phyloP scores from a whole-genome alignment of 257 asterid species.

The Solanum chmielewskii region DNA sequence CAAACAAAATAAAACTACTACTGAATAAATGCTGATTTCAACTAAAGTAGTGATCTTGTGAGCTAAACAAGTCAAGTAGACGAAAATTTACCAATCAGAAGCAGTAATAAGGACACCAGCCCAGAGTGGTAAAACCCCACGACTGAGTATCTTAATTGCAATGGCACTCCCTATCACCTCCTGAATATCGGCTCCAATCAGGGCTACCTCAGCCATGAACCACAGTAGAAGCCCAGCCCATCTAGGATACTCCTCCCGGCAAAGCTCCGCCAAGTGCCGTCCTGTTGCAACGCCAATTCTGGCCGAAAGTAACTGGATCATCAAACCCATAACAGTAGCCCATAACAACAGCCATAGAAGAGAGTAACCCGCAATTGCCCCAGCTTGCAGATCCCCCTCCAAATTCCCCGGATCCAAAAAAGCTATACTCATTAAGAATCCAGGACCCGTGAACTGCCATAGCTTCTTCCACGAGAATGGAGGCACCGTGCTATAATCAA shows the following conservation, averaged over 20 bases:
- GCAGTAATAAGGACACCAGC: conserved; percentile 90
- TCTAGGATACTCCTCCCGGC: conserved; percentile 79
- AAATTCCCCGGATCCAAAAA: conserved; percentile 92
- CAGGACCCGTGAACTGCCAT: conserved; percentile 92
- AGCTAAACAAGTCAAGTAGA: background rate
- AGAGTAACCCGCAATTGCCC: conserved; percentile 93
- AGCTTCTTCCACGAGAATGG: conserved; percentile 74
- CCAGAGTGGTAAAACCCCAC: conserved; percentile 70
- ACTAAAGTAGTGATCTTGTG: background rate
- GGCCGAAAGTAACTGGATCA: conserved; percentile 75
- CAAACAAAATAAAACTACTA: background rate
- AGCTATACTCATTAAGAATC: conserved; percentile 85
- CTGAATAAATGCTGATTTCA: background rate
- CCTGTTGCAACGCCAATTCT: conserved; percentile 93
- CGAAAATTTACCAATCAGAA: conserved; percentile 60
- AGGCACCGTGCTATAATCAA: conserved; percentile 27
- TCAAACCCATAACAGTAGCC: conserved; percentile 84
- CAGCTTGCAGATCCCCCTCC: conserved; percentile 95
- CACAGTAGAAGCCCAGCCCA: conserved; percentile 77
- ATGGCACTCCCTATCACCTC: conserved; percentile 97
- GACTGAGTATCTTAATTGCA: conserved; percentile 81
- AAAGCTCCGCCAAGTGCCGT: conserved; percentile 84
- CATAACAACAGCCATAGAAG: conserved; percentile 76
- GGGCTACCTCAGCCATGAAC: conserved; percentile 91
- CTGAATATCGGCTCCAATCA: conserved; percentile 94